Evolutionary conservation across 805 yeast species (phyloP).

Genomic region (Maudiozyma bulderi): DNA sequence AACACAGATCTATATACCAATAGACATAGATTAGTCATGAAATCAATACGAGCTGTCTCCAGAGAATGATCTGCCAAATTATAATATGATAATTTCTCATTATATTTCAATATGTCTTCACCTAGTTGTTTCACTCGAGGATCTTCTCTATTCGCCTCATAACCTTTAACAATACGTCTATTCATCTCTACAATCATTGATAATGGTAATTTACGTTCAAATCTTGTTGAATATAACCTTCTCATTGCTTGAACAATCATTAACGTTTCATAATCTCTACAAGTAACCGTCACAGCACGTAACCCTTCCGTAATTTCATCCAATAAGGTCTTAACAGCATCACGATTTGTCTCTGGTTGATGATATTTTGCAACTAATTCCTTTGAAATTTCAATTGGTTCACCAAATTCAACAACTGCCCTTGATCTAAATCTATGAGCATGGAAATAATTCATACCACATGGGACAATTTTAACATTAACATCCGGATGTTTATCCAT

Average conservation of each 20-base stretch:
- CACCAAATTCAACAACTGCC: constrained; percentile 91
- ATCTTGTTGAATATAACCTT: constrained; percentile 57
- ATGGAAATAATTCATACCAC: constrained; percentile 95
- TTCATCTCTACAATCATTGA: constrained; percentile 86
- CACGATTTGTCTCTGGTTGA: constrained; percentile 43
- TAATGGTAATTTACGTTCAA: constrained; percentile 61
- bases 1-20: constrained; percentile 49
- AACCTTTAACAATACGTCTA: constrained; percentile 76
- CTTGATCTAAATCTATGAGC: constrained; percentile 92
- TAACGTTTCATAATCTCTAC: constrained; percentile 81
- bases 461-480: constrained; percentile 82
- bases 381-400: constrained; percentile 60
- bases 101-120: constrained; percentile 58
- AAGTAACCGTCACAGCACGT: constrained; percentile 76
- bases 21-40: constrained; percentile 40
- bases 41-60: constrained; percentile 44
- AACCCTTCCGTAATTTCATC: constrained; percentile 64
- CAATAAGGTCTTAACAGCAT: constrained; percentile 63
- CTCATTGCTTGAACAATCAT: constrained; percentile 89
- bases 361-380: constrained; percentile 58
- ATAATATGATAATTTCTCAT: constrained; percentile 59
- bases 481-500: constrained; percentile 67
- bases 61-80: constrained; percentile 46
- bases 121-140: constrained; percentile 56
- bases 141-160: constrained; percentile 59